These are phyloP conservation scores for Lactuca saligna DNA, from an alignment of 129 eudicot genomes.

Conservation along the genomic window DNA sequence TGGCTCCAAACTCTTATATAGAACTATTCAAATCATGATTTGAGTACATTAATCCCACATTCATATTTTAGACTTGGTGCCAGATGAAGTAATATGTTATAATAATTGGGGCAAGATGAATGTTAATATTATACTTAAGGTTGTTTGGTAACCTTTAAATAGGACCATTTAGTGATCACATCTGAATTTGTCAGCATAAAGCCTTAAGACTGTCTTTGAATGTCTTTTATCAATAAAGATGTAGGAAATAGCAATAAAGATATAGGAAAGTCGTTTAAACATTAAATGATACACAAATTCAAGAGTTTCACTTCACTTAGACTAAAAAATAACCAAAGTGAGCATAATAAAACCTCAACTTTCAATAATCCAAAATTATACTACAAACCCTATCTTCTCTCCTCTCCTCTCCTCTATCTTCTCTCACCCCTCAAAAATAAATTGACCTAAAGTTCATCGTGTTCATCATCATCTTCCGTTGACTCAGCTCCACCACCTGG, in stretches of 20 bases:
- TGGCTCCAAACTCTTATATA: too few species aligned
- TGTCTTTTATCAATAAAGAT: too few species aligned
- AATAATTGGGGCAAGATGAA: too few species aligned
- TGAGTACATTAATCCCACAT: too few species aligned
- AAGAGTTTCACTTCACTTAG: not conserved
- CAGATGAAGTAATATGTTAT: too few species aligned
- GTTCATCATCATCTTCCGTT: conserved; percentile 56
- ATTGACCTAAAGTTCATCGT: conserved; percentile 67
- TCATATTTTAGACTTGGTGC: too few species aligned
- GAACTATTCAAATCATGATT: too few species aligned
- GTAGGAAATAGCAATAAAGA: not conserved
- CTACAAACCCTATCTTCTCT: conserved; percentile 14
- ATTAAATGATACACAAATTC: not conserved
- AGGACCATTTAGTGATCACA: too few species aligned
- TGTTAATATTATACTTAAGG: too few species aligned
- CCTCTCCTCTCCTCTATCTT: conserved; percentile 13
- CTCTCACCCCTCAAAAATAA: conserved; percentile 2
- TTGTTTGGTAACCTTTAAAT: too few species aligned
- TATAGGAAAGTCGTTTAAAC: not conserved
- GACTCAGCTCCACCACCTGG: conserved; percentile 46
- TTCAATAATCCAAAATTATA: conserved; percentile 6
- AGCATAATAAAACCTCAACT: conserved; percentile 7
- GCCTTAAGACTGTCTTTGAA: too few species aligned
- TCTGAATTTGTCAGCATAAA: too few species aligned
- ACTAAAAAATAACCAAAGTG: not conserved